phyloP scores from a whole-genome alignment of 2,329 filamentous ascomycete genomes.

The Diplodia seriata region DNA sequence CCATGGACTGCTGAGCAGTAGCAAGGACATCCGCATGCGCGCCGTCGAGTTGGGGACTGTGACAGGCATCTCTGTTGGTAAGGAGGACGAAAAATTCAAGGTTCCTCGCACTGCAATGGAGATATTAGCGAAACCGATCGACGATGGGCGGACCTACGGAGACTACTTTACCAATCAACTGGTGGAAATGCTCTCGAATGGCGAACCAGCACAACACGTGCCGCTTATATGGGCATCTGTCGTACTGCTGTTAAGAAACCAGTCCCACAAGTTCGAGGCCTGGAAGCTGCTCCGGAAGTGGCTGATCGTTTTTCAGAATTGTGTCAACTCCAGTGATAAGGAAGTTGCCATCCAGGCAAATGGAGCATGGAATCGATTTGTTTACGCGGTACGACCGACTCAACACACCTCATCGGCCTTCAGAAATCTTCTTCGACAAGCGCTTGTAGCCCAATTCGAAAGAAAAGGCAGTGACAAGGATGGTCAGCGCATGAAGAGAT shows the following conservation, averaged over 20 bases:
- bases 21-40: constrained; percentile 76
- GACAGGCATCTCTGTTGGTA: constrained; percentile 71
- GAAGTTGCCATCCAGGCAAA: constrained; percentile 74
- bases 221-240: constrained; percentile 90
- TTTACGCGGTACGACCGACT: constrained; percentile 74
- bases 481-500: constrained; percentile 56
- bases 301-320: constrained; percentile 79
- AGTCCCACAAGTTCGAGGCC: constrained; percentile 63
- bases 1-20: constrained; percentile 77
- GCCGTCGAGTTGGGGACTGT: constrained; percentile 78
- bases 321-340: constrained; percentile 80
- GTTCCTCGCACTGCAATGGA: constrained; percentile 71
- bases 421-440: constrained; percentile 68
- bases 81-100: constrained; percentile 61
- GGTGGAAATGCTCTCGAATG: constrained; percentile 66
- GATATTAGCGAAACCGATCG: constrained; percentile 61
- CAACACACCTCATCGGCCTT: constrained; percentile 61
- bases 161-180: constrained; percentile 73
- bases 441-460: constrained; percentile 74
- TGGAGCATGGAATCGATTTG: constrained; percentile 82
- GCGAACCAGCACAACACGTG: constrained; percentile 69
- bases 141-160: constrained; percentile 68
- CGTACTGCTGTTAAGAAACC: constrained; percentile 73
- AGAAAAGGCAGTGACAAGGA: constrained; percentile 63
- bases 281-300: constrained; percentile 80